These are phyloP conservation scores for Favolaschia claudopus DNA, from an alignment of 768 basidiomycete genomes.

Conservation along the genomic window DNA sequence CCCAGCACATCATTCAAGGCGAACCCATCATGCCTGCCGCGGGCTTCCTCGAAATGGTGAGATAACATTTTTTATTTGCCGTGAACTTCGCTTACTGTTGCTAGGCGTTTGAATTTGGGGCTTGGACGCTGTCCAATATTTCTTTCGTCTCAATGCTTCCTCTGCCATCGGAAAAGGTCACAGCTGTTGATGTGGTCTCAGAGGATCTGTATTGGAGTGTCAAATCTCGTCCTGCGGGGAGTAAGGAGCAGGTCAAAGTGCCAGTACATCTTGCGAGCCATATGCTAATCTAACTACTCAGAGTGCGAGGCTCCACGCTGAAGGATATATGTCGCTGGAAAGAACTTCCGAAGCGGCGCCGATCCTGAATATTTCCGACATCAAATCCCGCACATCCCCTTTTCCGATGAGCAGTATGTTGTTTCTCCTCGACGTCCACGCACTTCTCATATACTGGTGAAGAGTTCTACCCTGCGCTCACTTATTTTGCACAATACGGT, in stretches of 20 bases:
- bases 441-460: background rate
- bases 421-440: background rate
- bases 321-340: background rate
- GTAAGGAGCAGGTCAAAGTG: background rate
- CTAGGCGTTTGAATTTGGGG: conserved; percentile 45
- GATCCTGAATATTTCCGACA: background rate
- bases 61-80: conserved; percentile 3
- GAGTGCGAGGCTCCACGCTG: background rate
- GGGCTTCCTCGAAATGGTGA: conserved; percentile 49
- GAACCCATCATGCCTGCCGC: conserved; percentile 57
- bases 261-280: background rate
- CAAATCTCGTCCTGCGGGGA: background rate
- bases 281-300: too few relatives aligned
- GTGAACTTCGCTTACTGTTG: background rate
- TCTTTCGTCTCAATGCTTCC: conserved; percentile 1
- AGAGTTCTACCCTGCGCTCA: background rate
- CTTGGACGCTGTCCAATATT: background rate
- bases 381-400: background rate
- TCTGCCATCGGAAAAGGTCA: background rate
- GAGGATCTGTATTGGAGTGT: background rate
- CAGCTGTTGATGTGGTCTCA: background rate
- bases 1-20: conserved; percentile 51
- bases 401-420: background rate
- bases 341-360: background rate
- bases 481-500: background rate